Evolutionary conservation across 208 protist genomes (phyloP).

Genomic region (Leishmania gerbilli): DNA sequence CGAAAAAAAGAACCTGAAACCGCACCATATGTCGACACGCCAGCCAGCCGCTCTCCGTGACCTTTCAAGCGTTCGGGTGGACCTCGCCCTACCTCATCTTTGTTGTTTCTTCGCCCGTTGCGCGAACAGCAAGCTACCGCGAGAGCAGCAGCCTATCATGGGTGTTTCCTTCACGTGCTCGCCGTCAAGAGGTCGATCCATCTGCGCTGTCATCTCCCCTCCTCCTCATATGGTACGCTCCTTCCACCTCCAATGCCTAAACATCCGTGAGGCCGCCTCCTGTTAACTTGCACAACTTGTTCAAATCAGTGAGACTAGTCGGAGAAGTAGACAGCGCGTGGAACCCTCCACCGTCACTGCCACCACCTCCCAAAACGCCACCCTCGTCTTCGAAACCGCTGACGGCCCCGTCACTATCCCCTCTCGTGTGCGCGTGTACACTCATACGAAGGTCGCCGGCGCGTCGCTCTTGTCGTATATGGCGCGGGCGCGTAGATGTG

Average conservation of each 20-base stretch:
- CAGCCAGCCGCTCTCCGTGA: background rate
- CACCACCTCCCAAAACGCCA: background rate
- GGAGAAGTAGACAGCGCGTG: background rate
- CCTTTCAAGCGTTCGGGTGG: background rate
- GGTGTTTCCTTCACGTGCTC: background rate
- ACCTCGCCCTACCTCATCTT: background rate
- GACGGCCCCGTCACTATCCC: background rate
- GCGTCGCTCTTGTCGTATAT: background rate
- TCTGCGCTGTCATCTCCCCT: background rate
- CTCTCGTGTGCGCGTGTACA: background rate
- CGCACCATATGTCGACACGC: no score
- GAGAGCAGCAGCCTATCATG: no score
- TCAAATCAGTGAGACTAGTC: background rate
- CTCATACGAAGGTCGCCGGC: background rate
- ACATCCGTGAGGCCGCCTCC: background rate
- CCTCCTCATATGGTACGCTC: background rate
- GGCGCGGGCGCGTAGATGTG: background rate
- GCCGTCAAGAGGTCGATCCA: background rate
- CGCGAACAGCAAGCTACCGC: background rate
- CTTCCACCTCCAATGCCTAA: background rate
- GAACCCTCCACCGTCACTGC: background rate
- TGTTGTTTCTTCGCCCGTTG: background rate
- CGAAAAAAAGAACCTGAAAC: background rate
- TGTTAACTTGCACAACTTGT: background rate
- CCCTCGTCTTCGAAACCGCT: background rate